Evolutionary conservation across 805 yeast genomes (phyloP).

Genomic region (Teunomyces lycoperdinae): DNA sequence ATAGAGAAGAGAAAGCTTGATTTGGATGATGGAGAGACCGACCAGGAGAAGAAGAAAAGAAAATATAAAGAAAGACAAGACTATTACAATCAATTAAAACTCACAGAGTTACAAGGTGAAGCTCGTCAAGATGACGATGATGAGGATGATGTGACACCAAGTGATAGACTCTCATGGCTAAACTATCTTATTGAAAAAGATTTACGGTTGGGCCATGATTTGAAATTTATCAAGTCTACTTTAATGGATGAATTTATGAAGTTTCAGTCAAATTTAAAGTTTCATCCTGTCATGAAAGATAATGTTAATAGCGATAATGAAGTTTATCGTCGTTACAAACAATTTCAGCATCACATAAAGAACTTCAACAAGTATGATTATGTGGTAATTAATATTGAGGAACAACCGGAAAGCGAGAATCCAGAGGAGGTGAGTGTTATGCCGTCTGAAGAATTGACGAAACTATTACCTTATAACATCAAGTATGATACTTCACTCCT

Average conservation of each 20-base stretch:
- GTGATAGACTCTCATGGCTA: constrained; percentile 34
- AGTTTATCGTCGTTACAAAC: constrained; percentile 14
- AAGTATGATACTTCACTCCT: constrained; percentile 22
- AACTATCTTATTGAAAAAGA: constrained; percentile 37
- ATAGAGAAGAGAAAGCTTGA: constrained; percentile 40
- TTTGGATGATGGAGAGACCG: constrained; percentile 30
- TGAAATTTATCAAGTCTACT: constrained; percentile 30
- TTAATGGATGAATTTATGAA: constrained; percentile 25
- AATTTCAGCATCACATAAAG: constrained; percentile 20
- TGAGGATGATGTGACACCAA: constrained; percentile 19
- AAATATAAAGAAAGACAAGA: constrained; percentile 38
- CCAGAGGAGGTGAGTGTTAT: constrained; percentile 9
- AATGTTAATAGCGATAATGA: constrained; percentile 14
- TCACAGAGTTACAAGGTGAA: constrained; percentile 17
- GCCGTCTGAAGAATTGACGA: constrained; percentile 23
- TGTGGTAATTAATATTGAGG: constrained; percentile 24
- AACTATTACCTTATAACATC: constrained; percentile 31
- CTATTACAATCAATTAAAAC: constrained; percentile 35
- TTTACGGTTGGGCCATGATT: constrained; percentile 35
- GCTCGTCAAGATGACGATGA: constrained; percentile 17
- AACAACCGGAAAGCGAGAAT: constrained; percentile 18
- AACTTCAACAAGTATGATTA: constrained; percentile 30
- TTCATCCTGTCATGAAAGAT: constrained; percentile 25
- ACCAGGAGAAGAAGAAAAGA: constrained; percentile 32
- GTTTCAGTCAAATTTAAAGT: constrained; percentile 25